phyloP scores from a whole-genome alignment of 2,329 filamentous ascomycete genomes.

The Talaromyces sp. region DNA sequence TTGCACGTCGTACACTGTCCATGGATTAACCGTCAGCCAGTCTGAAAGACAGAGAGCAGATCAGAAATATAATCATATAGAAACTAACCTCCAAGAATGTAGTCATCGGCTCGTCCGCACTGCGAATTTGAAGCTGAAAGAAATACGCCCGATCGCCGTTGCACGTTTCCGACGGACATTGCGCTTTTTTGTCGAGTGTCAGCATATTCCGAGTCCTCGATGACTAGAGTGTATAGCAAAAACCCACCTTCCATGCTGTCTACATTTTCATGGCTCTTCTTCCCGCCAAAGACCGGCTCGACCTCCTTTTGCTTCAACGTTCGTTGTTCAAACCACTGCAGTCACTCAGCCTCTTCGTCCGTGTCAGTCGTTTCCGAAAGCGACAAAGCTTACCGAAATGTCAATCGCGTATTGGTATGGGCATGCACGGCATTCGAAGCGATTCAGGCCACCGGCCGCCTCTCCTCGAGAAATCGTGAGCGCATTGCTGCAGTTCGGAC shows the following conservation, averaged over 20 bases:
- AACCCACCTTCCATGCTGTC: constrained; percentile 65
- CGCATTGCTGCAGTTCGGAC: constrained; percentile 47
- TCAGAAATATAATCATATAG: neutral
- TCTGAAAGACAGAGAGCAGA: neutral
- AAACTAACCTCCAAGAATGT: constrained; percentile 77
- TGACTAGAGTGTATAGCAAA: neutral
- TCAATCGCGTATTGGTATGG: constrained; percentile 85
- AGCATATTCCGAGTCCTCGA: neutral
- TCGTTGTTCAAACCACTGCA: constrained; percentile 69
- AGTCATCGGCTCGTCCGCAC: constrained; percentile 98
- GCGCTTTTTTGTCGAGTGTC: constrained; percentile 46
- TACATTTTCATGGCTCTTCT: constrained; percentile 85
- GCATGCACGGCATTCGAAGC: constrained; percentile 92
- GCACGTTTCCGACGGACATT: constrained; percentile 79
- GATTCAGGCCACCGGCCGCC: constrained; percentile 54
- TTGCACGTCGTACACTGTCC: constrained; percentile 43
- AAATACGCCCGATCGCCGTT: constrained; percentile 82
- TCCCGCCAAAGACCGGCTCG: constrained; percentile 85
- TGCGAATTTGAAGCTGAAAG: constrained; percentile 95
- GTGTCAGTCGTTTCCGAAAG: neutral
- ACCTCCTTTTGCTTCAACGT: constrained; percentile 77
- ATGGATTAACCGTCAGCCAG: neutral
- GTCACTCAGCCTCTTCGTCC: neutral
- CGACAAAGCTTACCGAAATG: constrained; percentile 37
- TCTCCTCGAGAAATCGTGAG: constrained; percentile 43